Evolutionary conservation across 192 early-diverging fungal species (phyloP).

Genomic region (Geranomyces michiganensis): DNA sequence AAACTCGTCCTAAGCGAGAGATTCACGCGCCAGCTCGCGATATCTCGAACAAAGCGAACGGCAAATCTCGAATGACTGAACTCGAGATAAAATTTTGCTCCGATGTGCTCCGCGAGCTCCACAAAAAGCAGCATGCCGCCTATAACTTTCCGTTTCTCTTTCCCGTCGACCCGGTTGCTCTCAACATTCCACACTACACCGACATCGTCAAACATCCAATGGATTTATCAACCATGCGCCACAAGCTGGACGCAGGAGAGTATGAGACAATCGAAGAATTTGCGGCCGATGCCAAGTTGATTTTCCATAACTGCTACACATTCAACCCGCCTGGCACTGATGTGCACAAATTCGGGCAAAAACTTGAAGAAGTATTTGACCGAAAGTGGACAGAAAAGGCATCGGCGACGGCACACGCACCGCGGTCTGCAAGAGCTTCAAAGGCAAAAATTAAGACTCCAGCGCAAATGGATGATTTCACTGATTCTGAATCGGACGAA

Average conservation of each 20-base stretch:
- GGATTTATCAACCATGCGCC: conserved; percentile 81
- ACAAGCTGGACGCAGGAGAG: conserved; percentile 65
- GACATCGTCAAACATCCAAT: conserved; percentile 85
- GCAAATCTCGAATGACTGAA: conserved; percentile 12
- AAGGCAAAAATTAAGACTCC: conserved; percentile 28
- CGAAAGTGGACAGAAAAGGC: conserved; percentile 66
- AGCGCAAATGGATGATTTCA: conserved; percentile 17
- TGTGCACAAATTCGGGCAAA: conserved; percentile 71
- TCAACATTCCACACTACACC: conserved; percentile 87
- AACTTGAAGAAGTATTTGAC: conserved; percentile 79
- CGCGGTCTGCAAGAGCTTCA: conserved; percentile 18
- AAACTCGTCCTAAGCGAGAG: conserved; percentile 39
- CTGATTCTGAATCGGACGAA: conserved; percentile 32
- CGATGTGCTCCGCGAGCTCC: conserved; percentile 41
- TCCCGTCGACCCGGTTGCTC: conserved; percentile 83
- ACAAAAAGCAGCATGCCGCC: conserved; percentile 37
- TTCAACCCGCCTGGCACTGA: conserved; percentile 72
- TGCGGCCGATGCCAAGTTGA: conserved; percentile 74
- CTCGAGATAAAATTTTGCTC: conserved; percentile 43
- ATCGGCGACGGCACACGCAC: conserved; percentile 10
- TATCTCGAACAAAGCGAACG: conserved; percentile 9
- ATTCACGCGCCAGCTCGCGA: conserved; percentile 36
- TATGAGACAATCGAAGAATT: conserved; percentile 72
- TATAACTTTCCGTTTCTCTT: conserved; percentile 53
- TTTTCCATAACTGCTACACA: conserved; percentile 83